phyloP scores from a whole-genome alignment of 768 basidiomycete genomes.

The Psilocybe azurescens region DNA sequence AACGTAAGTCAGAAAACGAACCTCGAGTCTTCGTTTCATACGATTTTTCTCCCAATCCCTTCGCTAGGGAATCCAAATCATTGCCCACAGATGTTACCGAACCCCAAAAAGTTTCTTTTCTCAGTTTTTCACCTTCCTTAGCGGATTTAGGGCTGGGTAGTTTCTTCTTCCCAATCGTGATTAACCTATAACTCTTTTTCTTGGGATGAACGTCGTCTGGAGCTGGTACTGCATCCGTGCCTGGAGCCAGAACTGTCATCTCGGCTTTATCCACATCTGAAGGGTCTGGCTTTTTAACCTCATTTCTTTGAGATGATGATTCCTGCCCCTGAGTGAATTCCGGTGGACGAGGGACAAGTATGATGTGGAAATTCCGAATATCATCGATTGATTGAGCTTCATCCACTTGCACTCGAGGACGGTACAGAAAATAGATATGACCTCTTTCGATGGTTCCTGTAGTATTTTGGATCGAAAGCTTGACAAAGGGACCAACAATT shows the following conservation, averaged over 20 bases:
- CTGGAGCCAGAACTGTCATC: conserved; percentile 47
- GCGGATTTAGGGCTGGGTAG: conserved; percentile 51
- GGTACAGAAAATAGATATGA: conserved; percentile 70
- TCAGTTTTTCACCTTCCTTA: conserved; percentile 31
- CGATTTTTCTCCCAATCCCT: conserved; percentile 51
- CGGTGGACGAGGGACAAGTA: conserved; percentile 62
- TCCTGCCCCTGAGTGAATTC: conserved; percentile 35
- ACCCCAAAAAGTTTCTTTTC: conserved; percentile 60
- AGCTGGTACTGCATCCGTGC: conserved; percentile 57
- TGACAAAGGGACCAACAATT: neutral
- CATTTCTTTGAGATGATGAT: conserved; percentile 12
- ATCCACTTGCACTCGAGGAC: conserved; percentile 58
- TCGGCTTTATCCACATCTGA: conserved; percentile 34
- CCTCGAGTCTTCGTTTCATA: conserved; percentile 71
- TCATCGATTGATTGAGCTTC: conserved; percentile 62
- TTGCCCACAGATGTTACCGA: conserved; percentile 55
- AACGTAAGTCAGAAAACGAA: conserved; percentile 21
- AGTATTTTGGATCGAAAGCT: neutral
- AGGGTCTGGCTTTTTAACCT: conserved; percentile 22
- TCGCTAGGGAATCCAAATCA: conserved; percentile 50
- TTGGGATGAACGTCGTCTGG: conserved; percentile 33
- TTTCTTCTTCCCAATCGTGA: conserved; percentile 63
- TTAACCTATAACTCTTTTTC: conserved; percentile 53
- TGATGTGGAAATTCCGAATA: conserved; percentile 60
- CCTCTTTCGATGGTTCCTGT: conserved; percentile 62